Base-by-base conservation (phyloP, 1,139 yeast genomes). In the Blastobotrys serpentis region DNA sequence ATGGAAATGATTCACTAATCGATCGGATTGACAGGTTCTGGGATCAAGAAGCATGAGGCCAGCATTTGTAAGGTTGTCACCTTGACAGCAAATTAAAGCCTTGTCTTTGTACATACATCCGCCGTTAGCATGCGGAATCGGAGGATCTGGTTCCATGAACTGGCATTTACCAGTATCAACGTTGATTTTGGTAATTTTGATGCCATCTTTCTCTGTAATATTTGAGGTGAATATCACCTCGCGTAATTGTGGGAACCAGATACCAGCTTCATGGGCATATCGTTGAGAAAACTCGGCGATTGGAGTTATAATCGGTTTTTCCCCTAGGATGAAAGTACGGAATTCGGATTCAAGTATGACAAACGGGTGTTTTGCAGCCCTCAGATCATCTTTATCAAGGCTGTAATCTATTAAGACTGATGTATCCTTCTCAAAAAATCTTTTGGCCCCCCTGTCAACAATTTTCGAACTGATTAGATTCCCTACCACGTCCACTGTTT, bases 251-350 rank as follows among this genome's bases (percentile, higher is more conserved):
- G 60, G 57, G 22, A 55, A 44, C 59, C 57, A 58, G 7, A 57
- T 54, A 2, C 61, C 62, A 7, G 61, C 63, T 39, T 58, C 62
- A 43, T 58, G 63, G 1, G 63, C 63, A 47, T 56, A 58, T 16
- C 50, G 13, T 54, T 53, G 13, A 49, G 25, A 3, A 52, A 48
- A 17, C 39, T 16, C 17, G 42, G 42, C 30, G 46, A 54, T 26
- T 4, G 21, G 14, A 4, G n/a, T 3, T 19, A 22, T 22, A 3
- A 22, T 13, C 4, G 43, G 43, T 4, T 7, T 4, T 4, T 13
- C 8, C 13, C 43, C 43, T 3, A 32, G 13, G n/a, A 41, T 19
- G 21, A 4, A 14, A 13, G 16, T 21, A 8, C 18, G 2, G n/a
- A 40, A 40, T 18, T 53, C 56, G 1, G 21, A 21, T 4, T 43